phyloP scores from a whole-genome alignment of 73 alveolate species.

The Effrenium voratum region DNA sequence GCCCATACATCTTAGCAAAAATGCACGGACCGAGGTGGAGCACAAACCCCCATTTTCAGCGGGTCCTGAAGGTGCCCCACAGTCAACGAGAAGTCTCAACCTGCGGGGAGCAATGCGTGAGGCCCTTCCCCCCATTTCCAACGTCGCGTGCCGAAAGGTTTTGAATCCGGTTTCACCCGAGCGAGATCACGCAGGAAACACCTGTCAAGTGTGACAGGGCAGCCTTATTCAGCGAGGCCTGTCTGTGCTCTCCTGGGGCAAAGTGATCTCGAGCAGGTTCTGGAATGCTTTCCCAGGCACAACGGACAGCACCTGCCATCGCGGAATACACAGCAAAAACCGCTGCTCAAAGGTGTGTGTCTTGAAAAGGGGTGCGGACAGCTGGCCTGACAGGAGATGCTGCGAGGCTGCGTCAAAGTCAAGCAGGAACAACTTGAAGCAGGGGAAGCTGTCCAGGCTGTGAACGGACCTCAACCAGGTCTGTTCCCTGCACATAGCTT shows the following conservation, averaged over 20 bases:
- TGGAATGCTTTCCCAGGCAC: constrained; percentile 24
- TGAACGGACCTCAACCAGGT: constrained; percentile 37
- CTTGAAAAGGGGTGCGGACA: no score
- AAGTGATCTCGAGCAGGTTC: neutral
- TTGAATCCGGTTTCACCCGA: no score
- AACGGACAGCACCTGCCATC: constrained; percentile 21
- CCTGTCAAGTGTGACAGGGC: neutral
- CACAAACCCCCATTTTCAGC: neutral
- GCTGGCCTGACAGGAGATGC: neutral
- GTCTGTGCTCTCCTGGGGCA: constrained; percentile 6
- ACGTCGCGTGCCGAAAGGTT: no score
- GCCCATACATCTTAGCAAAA: no score
- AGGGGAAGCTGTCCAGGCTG: constrained; percentile 21
- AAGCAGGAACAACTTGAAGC: neutral
- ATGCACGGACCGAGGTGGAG: neutral
- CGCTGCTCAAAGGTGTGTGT: no score
- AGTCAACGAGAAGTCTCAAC: neutral
- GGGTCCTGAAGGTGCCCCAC: constrained; percentile 12
- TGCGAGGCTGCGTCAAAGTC: neutral
- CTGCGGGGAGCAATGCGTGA: neutral
- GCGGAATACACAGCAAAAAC: neutral
- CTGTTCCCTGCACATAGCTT: no score
- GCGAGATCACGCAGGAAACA: no score
- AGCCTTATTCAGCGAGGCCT: neutral
- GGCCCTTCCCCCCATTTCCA: no score